Evolutionary conservation across 148 eudicot species (phyloP).

Genomic region (Rhododendron ovatum): DNA sequence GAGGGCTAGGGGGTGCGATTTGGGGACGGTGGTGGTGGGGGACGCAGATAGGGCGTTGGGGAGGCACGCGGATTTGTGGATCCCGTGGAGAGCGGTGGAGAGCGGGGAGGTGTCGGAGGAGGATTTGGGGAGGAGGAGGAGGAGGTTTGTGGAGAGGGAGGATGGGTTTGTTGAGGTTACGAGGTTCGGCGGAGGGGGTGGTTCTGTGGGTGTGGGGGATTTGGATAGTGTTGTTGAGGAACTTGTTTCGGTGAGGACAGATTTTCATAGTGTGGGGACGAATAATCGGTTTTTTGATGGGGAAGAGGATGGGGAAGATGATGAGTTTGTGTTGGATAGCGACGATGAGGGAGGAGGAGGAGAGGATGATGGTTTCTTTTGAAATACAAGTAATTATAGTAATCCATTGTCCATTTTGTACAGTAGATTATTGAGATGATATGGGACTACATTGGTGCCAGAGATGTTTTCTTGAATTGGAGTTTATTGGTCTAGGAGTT

Average conservation of each 20-base stretch:
- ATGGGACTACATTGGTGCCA: background rate
- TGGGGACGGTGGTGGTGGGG: conserved; percentile 91
- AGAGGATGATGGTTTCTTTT: conserved; percentile 28
- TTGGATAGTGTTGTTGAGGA: conserved; percentile 49
- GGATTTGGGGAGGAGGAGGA: conserved; percentile 45
- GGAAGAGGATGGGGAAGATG: conserved; percentile 45
- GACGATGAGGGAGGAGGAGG: conserved; percentile 40
- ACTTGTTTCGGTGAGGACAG: conserved; percentile 29
- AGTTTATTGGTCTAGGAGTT: background rate
- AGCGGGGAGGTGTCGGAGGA: conserved; percentile 67
- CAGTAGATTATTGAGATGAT: background rate
- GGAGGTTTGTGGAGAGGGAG: conserved; percentile 21
- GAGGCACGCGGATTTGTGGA: conserved; percentile 81
- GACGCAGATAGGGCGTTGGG: conserved; percentile 72
- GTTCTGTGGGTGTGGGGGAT: conserved; percentile 6
- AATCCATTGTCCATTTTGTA: background rate
- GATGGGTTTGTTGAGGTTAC: conserved; percentile 38
- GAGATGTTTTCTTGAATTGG: conserved; percentile 2
- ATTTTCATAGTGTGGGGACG: conserved; percentile 24
- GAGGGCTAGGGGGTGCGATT: conserved; percentile 67
- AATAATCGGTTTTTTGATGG: conserved; percentile 53
- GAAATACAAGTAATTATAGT: background rate
- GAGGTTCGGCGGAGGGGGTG: conserved; percentile 29
- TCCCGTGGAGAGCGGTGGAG: conserved; percentile 68
- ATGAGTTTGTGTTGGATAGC: conserved; percentile 29